phyloP scores from a whole-genome alignment of 1,284 basidiomycete species.

The Cutaneotrichosporon sp. region DNA sequence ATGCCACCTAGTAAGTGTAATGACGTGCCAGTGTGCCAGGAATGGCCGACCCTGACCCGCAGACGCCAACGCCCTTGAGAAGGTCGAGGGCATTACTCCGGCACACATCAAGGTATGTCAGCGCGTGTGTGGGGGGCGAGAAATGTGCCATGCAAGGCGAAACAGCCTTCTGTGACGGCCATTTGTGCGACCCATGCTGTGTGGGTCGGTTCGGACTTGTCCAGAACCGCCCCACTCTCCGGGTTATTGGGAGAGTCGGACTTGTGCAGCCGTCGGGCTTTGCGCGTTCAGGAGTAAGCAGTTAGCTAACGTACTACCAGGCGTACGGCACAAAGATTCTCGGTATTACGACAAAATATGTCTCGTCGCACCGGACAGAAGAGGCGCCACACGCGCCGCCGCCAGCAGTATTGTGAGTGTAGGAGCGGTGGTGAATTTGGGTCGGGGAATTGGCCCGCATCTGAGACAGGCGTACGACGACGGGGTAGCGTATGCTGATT shows the following conservation, averaged over 20 bases:
- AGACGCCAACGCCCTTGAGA: slow-evolving; percentile 24
- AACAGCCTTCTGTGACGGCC: no score
- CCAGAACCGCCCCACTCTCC: no score
- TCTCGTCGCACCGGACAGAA: not conserved
- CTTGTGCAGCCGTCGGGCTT: not conserved
- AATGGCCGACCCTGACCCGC: not conserved
- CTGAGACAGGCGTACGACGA: no score
- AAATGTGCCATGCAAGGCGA: no score
- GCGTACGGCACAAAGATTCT: slow-evolving; percentile 19
- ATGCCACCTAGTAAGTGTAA: slow-evolving; percentile 37
- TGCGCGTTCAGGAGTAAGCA: no score
- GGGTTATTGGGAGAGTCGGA: no score
- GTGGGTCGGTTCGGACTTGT: no score
- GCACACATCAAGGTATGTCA: slow-evolving; percentile 11
- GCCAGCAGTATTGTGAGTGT: not conserved
- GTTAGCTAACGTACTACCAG: slow-evolving; percentile 9
- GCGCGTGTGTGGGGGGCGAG: not conserved
- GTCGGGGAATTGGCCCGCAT: no score
- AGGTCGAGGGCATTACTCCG: slow-evolving; percentile 30
- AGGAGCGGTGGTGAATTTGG: no score
- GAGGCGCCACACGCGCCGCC: slow-evolving; percentile 2
- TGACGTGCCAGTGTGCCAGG: no score
- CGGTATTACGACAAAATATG: slow-evolving; percentile 16
- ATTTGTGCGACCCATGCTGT: no score
- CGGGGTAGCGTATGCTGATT: no score